Evolutionary conservation across 78 protist species (phyloP), one percentile per base, ranked within the genome.

Genomic region (Dictyostelium discoideum): DNA sequence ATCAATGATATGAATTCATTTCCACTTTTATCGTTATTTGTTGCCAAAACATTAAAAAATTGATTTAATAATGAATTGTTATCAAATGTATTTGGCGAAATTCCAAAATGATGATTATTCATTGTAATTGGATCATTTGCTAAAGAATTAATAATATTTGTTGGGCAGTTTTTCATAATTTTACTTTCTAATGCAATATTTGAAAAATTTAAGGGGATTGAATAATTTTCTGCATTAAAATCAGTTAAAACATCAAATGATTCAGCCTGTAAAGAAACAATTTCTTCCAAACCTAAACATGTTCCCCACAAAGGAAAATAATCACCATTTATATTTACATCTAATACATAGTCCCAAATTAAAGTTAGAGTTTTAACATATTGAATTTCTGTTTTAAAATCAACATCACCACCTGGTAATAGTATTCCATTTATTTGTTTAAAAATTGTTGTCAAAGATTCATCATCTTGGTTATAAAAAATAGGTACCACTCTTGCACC

Each of bases 271-370:
- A 98, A 0, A 48, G 82, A 48, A 13, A 11, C 22, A 5, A 98
- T 14, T 92, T 97, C 85, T 84, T 98, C 98, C 82, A 98, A 97
- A 14, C 99, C 98, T 92, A 93, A 85, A 87, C 99, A 98, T 1
- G 99, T 98, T 6, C 99, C 99, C 95, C 98, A 87, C 5, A 98
- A 24, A 14, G 98, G 98, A 50, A 96, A 96, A 48, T 24, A 16
- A 22, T 77, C 96, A 16, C 98, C 97, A 32, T 22, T 22, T 3
- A 32, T 24, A 86, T 95, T 85, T 1, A 95, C 84, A 18, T 16
- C 72, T 8, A 83, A 1, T 0, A 92, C 95, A 18, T 3, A 7
- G 8, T 69, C 16, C 82, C 79, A 97, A 26, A 98, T 24, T 18
- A 37, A 7, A 10, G 50, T 6, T 0, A 96, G 93, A 3, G 85